These are phyloP conservation scores for Prinsepia uniflora DNA, from an alignment of 306 rosid species.

Conservation along the genomic window DNA sequence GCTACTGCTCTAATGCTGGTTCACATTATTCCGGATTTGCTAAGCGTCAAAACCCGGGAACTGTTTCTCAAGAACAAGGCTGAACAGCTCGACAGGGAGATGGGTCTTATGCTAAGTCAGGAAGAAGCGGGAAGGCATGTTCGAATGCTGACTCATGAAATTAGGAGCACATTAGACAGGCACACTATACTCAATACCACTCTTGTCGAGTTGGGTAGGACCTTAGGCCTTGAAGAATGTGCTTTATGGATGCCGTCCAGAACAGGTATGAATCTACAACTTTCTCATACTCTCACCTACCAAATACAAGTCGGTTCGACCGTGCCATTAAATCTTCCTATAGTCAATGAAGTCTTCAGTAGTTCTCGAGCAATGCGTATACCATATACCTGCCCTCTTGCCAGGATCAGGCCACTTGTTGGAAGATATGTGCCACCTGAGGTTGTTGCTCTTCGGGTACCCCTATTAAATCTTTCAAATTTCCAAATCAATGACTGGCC, in stretches of 20 bases:
- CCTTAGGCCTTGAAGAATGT: slow-evolving; percentile 81
- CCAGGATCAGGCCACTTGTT: slow-evolving; percentile 61
- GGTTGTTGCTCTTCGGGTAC: slow-evolving; percentile 88
- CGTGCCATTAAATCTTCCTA: slow-evolving; percentile 58
- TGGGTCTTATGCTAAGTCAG: slow-evolving; percentile 88
- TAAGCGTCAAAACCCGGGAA: slow-evolving; percentile 86
- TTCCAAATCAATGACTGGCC: slow-evolving; percentile 83
- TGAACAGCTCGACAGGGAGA: slow-evolving; percentile 88
- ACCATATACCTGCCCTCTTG: slow-evolving; percentile 68
- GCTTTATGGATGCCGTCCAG: slow-evolving; percentile 95
- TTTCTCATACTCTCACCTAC: slow-evolving; percentile 67
- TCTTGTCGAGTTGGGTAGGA: slow-evolving; percentile 87
- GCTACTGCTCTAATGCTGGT: slow-evolving; percentile 94
- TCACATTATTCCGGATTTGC: slow-evolving; percentile 83
- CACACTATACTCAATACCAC: slow-evolving; percentile 87
- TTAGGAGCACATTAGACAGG: slow-evolving; percentile 84
- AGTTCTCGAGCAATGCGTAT: slow-evolving; percentile 62
- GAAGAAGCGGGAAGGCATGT: slow-evolving; percentile 95
- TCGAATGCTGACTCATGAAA: slow-evolving; percentile 96
- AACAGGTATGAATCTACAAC: slow-evolving; percentile 61
- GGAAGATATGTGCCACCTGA: slow-evolving; percentile 77
- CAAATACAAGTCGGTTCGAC: slow-evolving; percentile 68
- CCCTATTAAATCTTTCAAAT: slow-evolving; percentile 72
- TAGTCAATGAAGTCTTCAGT: slow-evolving; percentile 70
- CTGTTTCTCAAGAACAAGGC: slow-evolving; percentile 68